Evolutionary conservation across 805 yeast species (phyloP), one percentile per base, ranked within the genome.

Genomic region (Pichia membranifaciens): DNA sequence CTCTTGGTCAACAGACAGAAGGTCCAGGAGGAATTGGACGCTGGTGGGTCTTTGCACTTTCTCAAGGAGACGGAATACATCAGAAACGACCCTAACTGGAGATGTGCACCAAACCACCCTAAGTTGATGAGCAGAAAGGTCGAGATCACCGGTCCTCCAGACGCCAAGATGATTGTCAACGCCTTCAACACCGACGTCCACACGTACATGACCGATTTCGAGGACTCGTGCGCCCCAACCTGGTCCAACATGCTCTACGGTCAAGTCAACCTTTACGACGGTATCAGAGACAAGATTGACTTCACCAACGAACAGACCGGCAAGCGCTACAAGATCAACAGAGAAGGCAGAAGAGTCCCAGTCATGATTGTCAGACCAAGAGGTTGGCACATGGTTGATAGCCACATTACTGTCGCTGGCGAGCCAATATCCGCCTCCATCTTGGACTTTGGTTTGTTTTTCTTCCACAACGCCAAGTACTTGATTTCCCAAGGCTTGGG

Each of bases 121-220:
- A 88, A 89, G 43, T 69, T 85, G 57, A 76, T 76, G 50, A 84
- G 82, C 63, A 77, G 95, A 69, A 76, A 88, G 62, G 81, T 79
- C 38, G 93, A 85, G 66, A 85, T 85, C 65, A 85, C 95, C 21
- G 95, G 95, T 43, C 95, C 95, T 18, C 85, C 90, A 45, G 84
- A 84, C 62, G 76, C 91, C 54, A 83, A 85, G 58, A 85, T 85
- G 95, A 78, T 85, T 53, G 80, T 85, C 59, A 85, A 84, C 60
- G 93, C 91, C 2, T 73, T 85, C 62, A 85, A 85, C 67, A 81
- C 90, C 0, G 73, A 76, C 46, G 93, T 85, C 38, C 84, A 84
- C 52, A 84, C 93, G 28, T 85, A 85, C 64, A 85, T 85, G 93
- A 82, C 88, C 38, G 95, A 85, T 70, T 83, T 85, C 59, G 95